phyloP scores from a whole-genome alignment of 73 alveolate species.

The Paramecium sonneborni region DNA sequence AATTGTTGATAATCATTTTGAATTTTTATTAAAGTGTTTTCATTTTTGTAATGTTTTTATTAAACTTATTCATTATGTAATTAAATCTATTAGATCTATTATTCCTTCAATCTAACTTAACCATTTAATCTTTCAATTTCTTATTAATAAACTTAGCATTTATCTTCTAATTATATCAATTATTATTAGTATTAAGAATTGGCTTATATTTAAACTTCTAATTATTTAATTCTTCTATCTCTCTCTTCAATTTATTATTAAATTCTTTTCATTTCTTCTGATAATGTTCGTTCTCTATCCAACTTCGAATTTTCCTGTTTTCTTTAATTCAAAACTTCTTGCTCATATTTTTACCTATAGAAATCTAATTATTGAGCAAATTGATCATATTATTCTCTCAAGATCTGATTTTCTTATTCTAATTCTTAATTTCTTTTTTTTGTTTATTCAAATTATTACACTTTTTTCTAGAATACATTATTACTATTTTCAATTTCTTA shows the following conservation, averaged over 20 bases:
- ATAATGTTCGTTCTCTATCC: slow-evolving; percentile 1
- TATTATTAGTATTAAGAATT: neutral
- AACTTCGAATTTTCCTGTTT: neutral
- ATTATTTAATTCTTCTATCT: neutral
- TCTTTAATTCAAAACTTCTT: neutral
- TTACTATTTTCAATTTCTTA: slow-evolving; percentile 38
- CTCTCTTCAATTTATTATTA: neutral
- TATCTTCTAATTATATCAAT: neutral
- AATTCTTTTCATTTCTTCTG: slow-evolving; percentile 8
- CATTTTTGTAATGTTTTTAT: neutral
- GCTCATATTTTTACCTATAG: neutral
- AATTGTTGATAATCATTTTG: neutral
- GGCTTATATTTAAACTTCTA: neutral
- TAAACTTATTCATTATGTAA: neutral
- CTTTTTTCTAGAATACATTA: slow-evolving; percentile 30
- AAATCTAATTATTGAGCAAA: slow-evolving; percentile 1
- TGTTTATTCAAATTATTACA: neutral
- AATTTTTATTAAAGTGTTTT: neutral
- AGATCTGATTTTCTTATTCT: neutral
- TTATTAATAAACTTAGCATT: neutral
- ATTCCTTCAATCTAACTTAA: neutral
- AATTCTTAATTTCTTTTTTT: slow-evolving; percentile 17
- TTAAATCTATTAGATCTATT: neutral
- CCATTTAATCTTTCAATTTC: slow-evolving; percentile 21
- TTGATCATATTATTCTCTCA: slow-evolving; percentile 19